Evolutionary conservation across 495 filamentous ascomycete genomes (phyloP), one percentile per base, ranked within the genome.

Genomic region (Evernia prunastri): DNA sequence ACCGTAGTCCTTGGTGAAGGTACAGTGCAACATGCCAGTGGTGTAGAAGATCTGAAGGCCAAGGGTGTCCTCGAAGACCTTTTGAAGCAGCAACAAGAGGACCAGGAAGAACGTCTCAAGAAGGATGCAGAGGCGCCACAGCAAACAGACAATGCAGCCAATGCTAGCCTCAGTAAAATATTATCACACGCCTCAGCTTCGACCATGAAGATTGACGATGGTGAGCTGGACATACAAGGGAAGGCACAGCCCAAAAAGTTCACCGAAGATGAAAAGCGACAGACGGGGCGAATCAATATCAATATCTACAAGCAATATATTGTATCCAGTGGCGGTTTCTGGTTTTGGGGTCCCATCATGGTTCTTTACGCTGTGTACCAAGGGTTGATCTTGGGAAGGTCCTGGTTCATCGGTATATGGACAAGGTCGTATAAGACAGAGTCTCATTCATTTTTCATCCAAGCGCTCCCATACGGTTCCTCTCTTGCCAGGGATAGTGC

Each of bases 391-490:
- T 58, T 88, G 54, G 79, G 77, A 73, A 73, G 74, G 53, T 84
- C 83, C 18, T 90, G 85, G 82, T 90, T 86, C 86, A 75, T 91
- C 36, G 82, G 81, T 42, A 71, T 90, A 60, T 91, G 88, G 88
- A 89, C 87, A 1, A 67, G 71, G 35, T 74, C 74, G 25, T 73
- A 74, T 13, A 17, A 59, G 42, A 65, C 49, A 7, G 53, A 66
- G 23, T 31, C 67, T 29, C 15, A 31, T 31, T 29, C 49, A 12
- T 31, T 51, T 33, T 37, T 25, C 10, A 51, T 42, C 35, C 58
- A 65, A 39, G 35, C 45, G 33, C 15, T 43, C 53, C 12, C 64
- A 27, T 36, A 58, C 23, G 27, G 17, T 4, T 35, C 31, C 25
- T 4, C 40, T 42, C 20, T 18, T 31, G 9, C 58, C 18, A 61